A percentile compares a stretch with the other conserved stretches of the same genome.
Evolutionary conservation across 495 filamentous ascomycete genomes (phyloP).

Genomic region (Lindgomyces ingoldianus): DNA sequence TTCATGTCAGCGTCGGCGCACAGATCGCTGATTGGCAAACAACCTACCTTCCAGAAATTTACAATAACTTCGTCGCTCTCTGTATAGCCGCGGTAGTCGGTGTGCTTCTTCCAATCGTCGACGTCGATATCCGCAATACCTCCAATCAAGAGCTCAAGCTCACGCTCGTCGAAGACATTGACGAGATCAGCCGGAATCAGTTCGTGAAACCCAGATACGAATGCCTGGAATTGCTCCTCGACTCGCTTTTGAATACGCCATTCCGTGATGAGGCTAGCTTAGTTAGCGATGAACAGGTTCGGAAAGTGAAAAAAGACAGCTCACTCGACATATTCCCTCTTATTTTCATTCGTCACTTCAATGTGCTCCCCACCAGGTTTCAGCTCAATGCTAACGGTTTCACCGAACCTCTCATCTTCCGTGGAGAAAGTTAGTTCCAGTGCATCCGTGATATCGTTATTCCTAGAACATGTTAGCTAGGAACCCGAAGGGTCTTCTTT

Average conservation of each 20-base stretch:
- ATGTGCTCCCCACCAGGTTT: conserved; percentile 90
- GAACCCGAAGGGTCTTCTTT: neutral
- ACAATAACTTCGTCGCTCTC: conserved; percentile 95
- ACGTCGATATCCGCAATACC: conserved; percentile 99
- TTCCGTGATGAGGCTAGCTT: conserved; percentile 80
- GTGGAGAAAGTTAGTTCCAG: conserved; percentile 93
- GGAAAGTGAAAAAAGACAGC: conserved; percentile 6
- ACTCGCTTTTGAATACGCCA: conserved; percentile 99
- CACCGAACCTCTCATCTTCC: conserved; percentile 96
- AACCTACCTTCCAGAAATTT: conserved; percentile 93
- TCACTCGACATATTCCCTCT: conserved; percentile 63
- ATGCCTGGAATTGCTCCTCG: conserved; percentile 96
- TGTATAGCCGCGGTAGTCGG: conserved; percentile 99
- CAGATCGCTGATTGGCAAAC: neutral
- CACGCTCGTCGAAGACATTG: conserved; percentile 97
- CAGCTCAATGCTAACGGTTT: conserved; percentile 86
- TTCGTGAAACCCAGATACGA: conserved; percentile 96
- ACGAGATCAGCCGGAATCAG: conserved; percentile 94
- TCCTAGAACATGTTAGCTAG: conserved; percentile 49
- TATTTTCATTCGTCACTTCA: conserved; percentile 78
- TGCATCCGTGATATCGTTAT: conserved; percentile 92
- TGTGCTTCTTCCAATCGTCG: conserved; percentile 99
- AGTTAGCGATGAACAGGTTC: conserved; percentile 8
- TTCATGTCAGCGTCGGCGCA: conserved; percentile 16
- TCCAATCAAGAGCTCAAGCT: conserved; percentile 93